phyloP scores from a whole-genome alignment of 176 grass and related monocot genomes.

The Bothriochloa decipiens region DNA sequence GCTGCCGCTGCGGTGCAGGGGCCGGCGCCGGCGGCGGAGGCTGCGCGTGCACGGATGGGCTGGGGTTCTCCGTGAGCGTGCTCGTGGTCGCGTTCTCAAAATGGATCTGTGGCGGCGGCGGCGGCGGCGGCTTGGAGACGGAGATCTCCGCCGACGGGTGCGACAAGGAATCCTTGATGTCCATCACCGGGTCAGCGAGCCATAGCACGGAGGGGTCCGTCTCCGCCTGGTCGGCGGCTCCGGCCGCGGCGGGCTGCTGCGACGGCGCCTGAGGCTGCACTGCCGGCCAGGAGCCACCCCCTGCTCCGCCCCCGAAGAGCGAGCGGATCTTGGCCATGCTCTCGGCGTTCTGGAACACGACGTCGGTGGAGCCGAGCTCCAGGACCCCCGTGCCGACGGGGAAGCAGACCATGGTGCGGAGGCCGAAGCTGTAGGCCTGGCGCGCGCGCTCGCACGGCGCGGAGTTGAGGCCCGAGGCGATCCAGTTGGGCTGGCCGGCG shows the following conservation, averaged over 20 bases:
- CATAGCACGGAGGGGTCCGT: slow-evolving; percentile 86
- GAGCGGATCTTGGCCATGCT: slow-evolving; percentile 64
- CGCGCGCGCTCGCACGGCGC: slow-evolving; percentile 73
- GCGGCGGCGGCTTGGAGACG: slow-evolving; percentile 55
- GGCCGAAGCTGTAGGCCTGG: slow-evolving; percentile 71
- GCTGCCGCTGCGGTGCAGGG: slow-evolving; percentile 26
- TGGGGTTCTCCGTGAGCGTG: slow-evolving; percentile 79
- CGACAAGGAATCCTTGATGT: slow-evolving; percentile 73
- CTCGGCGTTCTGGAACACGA: slow-evolving; percentile 66
- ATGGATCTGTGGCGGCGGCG: slow-evolving; percentile 61
- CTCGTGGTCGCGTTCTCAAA: slow-evolving; percentile 83
- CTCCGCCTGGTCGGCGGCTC: slow-evolving; percentile 49
- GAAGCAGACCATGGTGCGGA: slow-evolving; percentile 94
- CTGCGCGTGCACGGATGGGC: slow-evolving; percentile 51
- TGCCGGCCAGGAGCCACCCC: slow-evolving; percentile 25
- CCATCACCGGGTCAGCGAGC: slow-evolving; percentile 71
- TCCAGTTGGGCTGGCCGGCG: slow-evolving; percentile 54
- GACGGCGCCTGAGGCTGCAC: not conserved
- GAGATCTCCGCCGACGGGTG: slow-evolving; percentile 63
- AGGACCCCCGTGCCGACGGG: slow-evolving; percentile 80
- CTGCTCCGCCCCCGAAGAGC: slow-evolving; percentile 58
- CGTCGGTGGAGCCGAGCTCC: slow-evolving; percentile 88
- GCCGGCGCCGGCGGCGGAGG: slow-evolving; percentile 31
- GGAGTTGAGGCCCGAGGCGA: slow-evolving; percentile 46
- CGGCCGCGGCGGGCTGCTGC: slow-evolving; percentile 10